These are phyloP conservation scores for Lactarius tabidus DNA, from an alignment of 768 basidiomycete species.

Conservation along the genomic window DNA sequence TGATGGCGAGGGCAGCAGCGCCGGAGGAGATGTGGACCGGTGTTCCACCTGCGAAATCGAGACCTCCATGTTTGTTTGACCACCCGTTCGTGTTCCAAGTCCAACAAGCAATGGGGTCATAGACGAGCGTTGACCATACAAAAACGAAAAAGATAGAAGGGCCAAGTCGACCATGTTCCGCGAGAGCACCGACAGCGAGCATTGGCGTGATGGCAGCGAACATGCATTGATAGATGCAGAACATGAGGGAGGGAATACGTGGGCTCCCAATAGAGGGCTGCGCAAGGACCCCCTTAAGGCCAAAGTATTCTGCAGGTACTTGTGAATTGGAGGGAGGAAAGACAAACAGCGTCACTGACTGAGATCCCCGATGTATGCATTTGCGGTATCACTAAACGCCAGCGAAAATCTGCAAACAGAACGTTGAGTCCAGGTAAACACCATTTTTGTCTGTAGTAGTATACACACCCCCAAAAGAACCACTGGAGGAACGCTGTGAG, in stretches of 20 bases:
- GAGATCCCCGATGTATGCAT: slow-evolving; percentile 80
- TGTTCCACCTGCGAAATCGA: slow-evolving; percentile 93
- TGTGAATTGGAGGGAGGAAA: not conserved
- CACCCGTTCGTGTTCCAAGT: slow-evolving; percentile 83
- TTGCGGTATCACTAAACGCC: slow-evolving; percentile 77
- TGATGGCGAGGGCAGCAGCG: slow-evolving; percentile 86
- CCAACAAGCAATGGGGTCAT: slow-evolving; percentile 95
- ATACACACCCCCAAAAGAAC: slow-evolving; percentile 85
- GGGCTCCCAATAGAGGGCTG: slow-evolving; percentile 69
- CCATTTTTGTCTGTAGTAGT: not conserved
- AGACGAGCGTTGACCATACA: slow-evolving; percentile 82
- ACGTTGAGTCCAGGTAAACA: not conserved
- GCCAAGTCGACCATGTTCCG: slow-evolving; percentile 81
- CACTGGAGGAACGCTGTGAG: slow-evolving; percentile 49
- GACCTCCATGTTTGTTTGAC: slow-evolving; percentile 76
- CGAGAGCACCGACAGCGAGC: slow-evolving; percentile 88
- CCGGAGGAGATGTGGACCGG: slow-evolving; percentile 97
- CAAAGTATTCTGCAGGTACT: slow-evolving; percentile 66
- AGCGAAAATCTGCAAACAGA: slow-evolving; percentile 55
- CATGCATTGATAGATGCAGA: slow-evolving; percentile 86
- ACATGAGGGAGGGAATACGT: slow-evolving; percentile 69
- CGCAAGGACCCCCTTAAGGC: slow-evolving; percentile 69
- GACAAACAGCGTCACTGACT: slow-evolving; percentile 41
- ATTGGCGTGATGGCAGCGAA: slow-evolving; percentile 90
- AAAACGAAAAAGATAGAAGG: slow-evolving; percentile 90